Percentiles rank a stretch among this genome's conserved stretches.
Evolutionary conservation across 2,329 filamentous ascomycete genomes (phyloP).

Genomic region (Fusarium temperatum): DNA sequence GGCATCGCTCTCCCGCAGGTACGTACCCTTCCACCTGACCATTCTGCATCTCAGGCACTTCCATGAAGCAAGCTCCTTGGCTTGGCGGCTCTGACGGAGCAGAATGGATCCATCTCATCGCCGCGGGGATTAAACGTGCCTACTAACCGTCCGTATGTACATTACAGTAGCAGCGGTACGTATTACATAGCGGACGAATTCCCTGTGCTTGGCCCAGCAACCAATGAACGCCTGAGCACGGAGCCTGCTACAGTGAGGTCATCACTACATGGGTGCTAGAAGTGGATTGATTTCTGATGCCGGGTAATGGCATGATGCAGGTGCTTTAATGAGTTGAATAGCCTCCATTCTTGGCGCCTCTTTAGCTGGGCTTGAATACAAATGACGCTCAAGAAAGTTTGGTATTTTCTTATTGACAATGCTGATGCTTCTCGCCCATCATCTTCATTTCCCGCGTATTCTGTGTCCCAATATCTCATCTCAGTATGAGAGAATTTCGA

Average conservation of each 20-base stretch:
- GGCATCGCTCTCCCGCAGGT: slow-evolving; percentile 33
- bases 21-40: slow-evolving; percentile 31
- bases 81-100: slow-evolving; percentile 17
- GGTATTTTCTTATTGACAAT: no score
- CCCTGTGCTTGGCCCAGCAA: slow-evolving; percentile 15
- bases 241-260: slow-evolving; percentile 37
- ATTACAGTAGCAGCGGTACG: neutral
- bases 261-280: slow-evolving; percentile 30
- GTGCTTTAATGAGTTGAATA: neutral
- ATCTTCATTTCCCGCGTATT: neutral
- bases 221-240: slow-evolving; percentile 23
- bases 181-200: neutral
- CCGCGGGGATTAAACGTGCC: slow-evolving; percentile 10
- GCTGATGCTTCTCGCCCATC: neutral
- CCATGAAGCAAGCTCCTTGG: slow-evolving; percentile 16
- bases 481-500: slow-evolving; percentile 42
- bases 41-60: neutral
- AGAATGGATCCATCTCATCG: neutral
- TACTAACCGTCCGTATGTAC: neutral
- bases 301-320: neutral
- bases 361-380: neutral
- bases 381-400: no score
- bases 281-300: slow-evolving; percentile 3
- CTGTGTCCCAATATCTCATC: neutral
- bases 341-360: neutral